These are phyloP conservation scores for Microglena sp. DNA, from an alignment of 139 green algal species.

Conservation along the genomic window DNA sequence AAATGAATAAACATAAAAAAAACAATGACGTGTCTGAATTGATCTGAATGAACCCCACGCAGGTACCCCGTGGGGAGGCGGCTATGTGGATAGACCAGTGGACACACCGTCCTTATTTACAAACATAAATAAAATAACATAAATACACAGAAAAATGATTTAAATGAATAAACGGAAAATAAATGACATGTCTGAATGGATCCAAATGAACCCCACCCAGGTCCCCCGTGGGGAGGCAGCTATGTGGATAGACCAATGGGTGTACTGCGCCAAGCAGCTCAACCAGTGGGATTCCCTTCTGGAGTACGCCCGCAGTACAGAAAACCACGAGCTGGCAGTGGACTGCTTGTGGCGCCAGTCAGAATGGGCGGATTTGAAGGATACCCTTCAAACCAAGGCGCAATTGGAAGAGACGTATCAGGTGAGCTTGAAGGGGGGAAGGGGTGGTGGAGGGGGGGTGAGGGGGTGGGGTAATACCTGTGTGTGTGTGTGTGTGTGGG, in stretches of 20 bases:
- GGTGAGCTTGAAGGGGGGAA: neutral
- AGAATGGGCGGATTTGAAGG: conserved; percentile 73
- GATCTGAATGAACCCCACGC: too few relatives aligned
- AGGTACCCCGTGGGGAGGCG: conserved; percentile 34
- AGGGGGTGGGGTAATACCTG: neutral
- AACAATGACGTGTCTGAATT: too few relatives aligned
- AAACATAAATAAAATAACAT: neutral
- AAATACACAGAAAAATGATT: too few relatives aligned
- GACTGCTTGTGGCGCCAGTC: conserved; percentile 71
- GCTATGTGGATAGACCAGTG: conserved; percentile 68
- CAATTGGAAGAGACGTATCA: conserved; percentile 12
- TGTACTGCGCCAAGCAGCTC: conserved; percentile 66
- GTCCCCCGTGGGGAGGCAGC: conserved; percentile 32
- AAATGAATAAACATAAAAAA: too few relatives aligned
- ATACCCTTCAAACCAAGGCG: conserved; percentile 41
- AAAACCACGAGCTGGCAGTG: conserved; percentile 50
- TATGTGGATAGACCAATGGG: conserved; percentile 69
- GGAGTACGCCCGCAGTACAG: conserved; percentile 62
- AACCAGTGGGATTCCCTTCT: conserved; percentile 88
- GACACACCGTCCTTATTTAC: conserved; percentile 12
- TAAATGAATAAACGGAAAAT: too few relatives aligned
- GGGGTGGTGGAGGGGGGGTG: neutral
- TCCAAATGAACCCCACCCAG: neutral
- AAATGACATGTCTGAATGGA: too few relatives aligned
- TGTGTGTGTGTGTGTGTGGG: conserved; percentile 10